Percentiles rank a stretch among this genome's conserved stretches.
These are phyloP conservation scores for Massariosphaeria phaeospora DNA, from an alignment of 495 filamentous ascomycete genomes.

Conservation along the genomic window DNA sequence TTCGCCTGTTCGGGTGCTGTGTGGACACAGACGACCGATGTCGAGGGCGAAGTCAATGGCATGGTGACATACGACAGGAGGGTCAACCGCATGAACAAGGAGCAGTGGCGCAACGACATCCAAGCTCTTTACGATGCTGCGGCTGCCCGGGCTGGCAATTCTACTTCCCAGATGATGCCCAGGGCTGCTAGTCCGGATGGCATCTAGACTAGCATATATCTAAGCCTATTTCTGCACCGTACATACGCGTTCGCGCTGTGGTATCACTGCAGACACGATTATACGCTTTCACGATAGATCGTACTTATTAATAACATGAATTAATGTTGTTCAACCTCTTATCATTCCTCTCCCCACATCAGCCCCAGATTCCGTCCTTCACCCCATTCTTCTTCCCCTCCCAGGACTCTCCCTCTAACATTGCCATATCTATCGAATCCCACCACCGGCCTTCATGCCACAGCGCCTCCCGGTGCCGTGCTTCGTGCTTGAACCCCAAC, in stretches of 20 bases:
- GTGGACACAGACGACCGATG: constrained; percentile 66
- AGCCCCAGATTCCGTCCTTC: neutral
- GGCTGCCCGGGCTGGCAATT: constrained; percentile 2
- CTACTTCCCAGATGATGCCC: constrained; percentile 6
- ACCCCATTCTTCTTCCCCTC: constrained; percentile 7
- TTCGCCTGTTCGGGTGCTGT: constrained; percentile 57
- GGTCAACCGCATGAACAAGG: constrained; percentile 49
- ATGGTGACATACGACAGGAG: constrained; percentile 61
- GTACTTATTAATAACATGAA: too few relatives aligned
- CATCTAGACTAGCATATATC: too few relatives aligned
- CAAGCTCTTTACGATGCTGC: constrained; percentile 55
- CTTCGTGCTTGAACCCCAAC: constrained; percentile 50
- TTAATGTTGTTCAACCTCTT: too few relatives aligned
- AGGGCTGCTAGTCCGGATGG: neutral
- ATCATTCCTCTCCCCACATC: neutral
- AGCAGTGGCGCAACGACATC: constrained; percentile 59
- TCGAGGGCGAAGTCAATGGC: constrained; percentile 71
- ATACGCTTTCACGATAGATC: too few relatives aligned
- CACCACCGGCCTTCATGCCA: constrained; percentile 45
- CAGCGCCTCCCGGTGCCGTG: constrained; percentile 44
- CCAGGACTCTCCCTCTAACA: constrained; percentile 50
- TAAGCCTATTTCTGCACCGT: too few relatives aligned
- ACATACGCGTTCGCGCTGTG: too few relatives aligned
- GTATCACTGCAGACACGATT: too few relatives aligned
- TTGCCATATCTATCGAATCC: constrained; percentile 42